Evolutionary conservation across 352 stramenopile species (phyloP).

Genomic region (Pythium insidiosum): DNA sequence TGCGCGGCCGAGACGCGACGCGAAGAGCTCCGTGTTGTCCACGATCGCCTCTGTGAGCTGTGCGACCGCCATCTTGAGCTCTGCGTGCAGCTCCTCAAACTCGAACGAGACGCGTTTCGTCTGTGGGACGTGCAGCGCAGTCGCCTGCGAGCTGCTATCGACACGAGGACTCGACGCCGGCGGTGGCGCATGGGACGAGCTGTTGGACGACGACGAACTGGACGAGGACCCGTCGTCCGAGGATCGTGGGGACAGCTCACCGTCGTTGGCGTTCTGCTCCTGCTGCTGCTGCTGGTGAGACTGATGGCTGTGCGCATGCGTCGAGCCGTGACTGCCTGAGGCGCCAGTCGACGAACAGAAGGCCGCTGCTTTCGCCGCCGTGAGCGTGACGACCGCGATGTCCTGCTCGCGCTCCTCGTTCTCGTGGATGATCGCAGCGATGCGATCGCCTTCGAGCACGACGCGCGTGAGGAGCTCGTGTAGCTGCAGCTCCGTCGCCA

Average conservation of each 20-base stretch:
- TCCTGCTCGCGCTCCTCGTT: slow-evolving; percentile 34
- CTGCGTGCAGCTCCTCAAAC: slow-evolving; percentile 30
- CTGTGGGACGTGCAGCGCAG: slow-evolving; percentile 22
- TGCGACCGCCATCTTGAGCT: slow-evolving; percentile 43
- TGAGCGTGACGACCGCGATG: background rate
- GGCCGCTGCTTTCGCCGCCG: background rate
- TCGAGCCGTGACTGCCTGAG: no score
- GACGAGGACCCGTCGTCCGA: no score
- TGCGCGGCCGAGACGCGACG: slow-evolving; percentile 20
- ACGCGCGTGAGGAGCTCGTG: slow-evolving; percentile 35
- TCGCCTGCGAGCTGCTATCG: background rate
- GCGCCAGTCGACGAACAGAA: background rate
- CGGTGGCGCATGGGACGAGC: slow-evolving; percentile 8
- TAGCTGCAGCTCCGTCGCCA: slow-evolving; percentile 39
- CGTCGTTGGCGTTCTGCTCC: no score
- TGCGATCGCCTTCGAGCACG: slow-evolving; percentile 14
- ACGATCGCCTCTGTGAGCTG: slow-evolving; percentile 47
- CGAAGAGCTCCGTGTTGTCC: slow-evolving; percentile 35
- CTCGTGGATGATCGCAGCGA: slow-evolving; percentile 33
- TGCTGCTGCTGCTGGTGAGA: no score
- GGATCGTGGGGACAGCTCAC: no score
- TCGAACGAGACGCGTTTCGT: slow-evolving; percentile 47
- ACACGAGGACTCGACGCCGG: background rate
- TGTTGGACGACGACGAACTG: slow-evolving; percentile 14
- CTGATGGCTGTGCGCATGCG: no score